Evolutionary conservation across 1,284 basidiomycete species (phyloP).

Genomic region (Trichosporon ovoides): DNA sequence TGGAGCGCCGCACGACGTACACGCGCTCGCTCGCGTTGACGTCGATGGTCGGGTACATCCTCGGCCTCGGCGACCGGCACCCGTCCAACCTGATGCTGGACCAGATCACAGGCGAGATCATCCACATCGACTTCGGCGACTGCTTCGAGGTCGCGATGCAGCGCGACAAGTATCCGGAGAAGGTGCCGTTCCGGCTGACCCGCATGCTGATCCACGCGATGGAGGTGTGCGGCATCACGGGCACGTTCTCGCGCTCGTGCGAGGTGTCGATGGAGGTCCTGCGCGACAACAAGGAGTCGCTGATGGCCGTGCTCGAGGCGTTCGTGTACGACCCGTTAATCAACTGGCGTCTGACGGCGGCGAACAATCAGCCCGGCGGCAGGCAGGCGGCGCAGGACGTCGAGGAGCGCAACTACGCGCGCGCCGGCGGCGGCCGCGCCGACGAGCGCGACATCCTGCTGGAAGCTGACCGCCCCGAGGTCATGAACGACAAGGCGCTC

Average conservation of each 20-base stretch:
- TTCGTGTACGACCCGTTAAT: slow-evolving; percentile 60
- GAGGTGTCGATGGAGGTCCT: slow-evolving; percentile 97
- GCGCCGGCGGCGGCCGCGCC: slow-evolving; percentile 22
- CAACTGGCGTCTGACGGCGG: slow-evolving; percentile 54
- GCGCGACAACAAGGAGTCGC: slow-evolving; percentile 92
- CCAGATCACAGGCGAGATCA: slow-evolving; percentile 87
- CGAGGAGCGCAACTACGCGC: slow-evolving; percentile 20
- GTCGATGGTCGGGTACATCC: slow-evolving; percentile 95
- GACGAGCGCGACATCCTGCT: slow-evolving; percentile 50
- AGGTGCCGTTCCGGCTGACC: slow-evolving; percentile 95
- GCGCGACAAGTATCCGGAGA: slow-evolving; percentile 98
- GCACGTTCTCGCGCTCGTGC: slow-evolving; percentile 91
- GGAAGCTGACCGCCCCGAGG: slow-evolving; percentile 59
- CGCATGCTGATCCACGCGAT: slow-evolving; percentile 98
- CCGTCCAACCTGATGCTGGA: slow-evolving; percentile 94
- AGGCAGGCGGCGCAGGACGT: slow-evolving; percentile 22
- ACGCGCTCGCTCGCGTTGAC: slow-evolving; percentile 92
- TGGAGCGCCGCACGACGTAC: slow-evolving; percentile 94
- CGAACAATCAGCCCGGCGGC: slow-evolving; percentile 45
- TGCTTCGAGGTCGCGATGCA: slow-evolving; percentile 93
- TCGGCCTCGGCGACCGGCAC: slow-evolving; percentile 97
- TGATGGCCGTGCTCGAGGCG: slow-evolving; percentile 94
- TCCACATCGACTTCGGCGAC: slow-evolving; percentile 96
- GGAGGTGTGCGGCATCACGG: slow-evolving; percentile 98
- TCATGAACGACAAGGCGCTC: slow-evolving; percentile 81